Evolutionary conservation across 2,329 filamentous ascomycete species (phyloP), one percentile per base, ranked within the genome.

Genomic region (Colletotrichum caudatum): DNA sequence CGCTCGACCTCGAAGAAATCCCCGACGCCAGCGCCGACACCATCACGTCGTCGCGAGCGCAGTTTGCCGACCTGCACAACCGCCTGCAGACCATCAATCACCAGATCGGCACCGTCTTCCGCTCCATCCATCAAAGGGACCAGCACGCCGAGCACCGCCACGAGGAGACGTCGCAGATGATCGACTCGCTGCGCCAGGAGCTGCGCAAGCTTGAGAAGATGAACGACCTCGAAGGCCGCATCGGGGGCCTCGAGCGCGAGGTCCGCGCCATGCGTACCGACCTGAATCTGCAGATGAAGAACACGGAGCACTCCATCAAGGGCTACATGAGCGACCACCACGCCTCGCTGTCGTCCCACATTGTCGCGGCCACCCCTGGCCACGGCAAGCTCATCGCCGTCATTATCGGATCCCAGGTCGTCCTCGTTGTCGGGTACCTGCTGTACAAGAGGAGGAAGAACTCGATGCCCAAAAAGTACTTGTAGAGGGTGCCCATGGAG

Each of bases 391-490:
- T 90, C 76, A 88, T 97, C 74, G 87, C 92, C 77, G 83, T 94
- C 71, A 87, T 97, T 70, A 84, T 97, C 67, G 90, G 88, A 23
- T 90, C 93, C 74, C 94, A 98, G 82, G 78, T 93, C 60, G 79
- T 94, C 75, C 84, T 97, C 41, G 89, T 89, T 0, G 89, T 82
- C 2, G 88, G 86, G 1, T 97, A 95, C 78, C 80, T 94, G 48
- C 79, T 91, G 71, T 97, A 97, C 83, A 97, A 97, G 88, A 88
- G 90, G 76, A 91, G 92, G 78, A 89, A 92, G 82, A 86, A 89
- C 50, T 90, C 86, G 74, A 89, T 90, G 81, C 94, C 94, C n/a
- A 97, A 97, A 87, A 98, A 98, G 84, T 98, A 94, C 81, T 83
- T 97, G 79, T 97, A 85, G 50, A 58, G 35, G 5, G 23, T 41